Percentiles rank a stretch among this genome's conserved stretches.
phyloP scores from a whole-genome alignment of 352 stramenopile genomes.

The Phytophthora citricola region DNA sequence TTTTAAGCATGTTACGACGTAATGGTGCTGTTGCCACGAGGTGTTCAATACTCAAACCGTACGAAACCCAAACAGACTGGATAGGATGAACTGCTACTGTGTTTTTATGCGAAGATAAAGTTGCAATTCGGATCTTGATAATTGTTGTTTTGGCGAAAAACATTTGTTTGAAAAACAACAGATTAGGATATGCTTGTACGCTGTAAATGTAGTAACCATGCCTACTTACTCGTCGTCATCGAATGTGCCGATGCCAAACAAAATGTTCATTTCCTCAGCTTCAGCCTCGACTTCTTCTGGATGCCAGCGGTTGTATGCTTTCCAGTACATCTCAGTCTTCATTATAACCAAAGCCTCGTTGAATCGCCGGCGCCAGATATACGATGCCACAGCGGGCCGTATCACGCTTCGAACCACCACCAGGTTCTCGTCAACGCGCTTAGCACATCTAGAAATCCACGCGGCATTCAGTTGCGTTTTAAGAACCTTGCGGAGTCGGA shows the following conservation, averaged over 20 bases:
- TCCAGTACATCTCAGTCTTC: conserved; percentile 1
- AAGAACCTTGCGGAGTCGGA: conserved; percentile 23
- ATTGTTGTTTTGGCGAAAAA: not conserved
- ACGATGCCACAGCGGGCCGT: not conserved
- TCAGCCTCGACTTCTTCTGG: not conserved
- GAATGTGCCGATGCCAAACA: conserved; percentile 1
- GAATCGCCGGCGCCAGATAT: conserved; percentile 29
- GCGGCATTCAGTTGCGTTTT: not conserved
- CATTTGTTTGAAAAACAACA: not conserved
- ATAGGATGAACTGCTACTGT: conserved; percentile 20
- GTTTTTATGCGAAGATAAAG: conserved; percentile 9
- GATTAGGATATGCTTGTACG: no score
- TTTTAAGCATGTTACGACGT: not conserved
- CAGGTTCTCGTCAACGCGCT: conserved; percentile 5
- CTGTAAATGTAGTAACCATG: no score
- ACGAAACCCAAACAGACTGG: conserved; percentile 21
- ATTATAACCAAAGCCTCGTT: conserved; percentile 3
- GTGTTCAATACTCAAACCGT: conserved; percentile 3
- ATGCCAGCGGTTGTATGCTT: not conserved
- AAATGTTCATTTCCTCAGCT: not conserved
- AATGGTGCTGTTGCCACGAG: not conserved
- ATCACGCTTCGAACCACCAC: conserved; percentile 14
- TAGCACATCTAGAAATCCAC: not conserved
- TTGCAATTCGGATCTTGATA: not conserved
- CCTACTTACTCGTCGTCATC: conserved; percentile 20